phyloP scores from a whole-genome alignment of 176 grass and related monocot species.

The Avena eriantha region DNA sequence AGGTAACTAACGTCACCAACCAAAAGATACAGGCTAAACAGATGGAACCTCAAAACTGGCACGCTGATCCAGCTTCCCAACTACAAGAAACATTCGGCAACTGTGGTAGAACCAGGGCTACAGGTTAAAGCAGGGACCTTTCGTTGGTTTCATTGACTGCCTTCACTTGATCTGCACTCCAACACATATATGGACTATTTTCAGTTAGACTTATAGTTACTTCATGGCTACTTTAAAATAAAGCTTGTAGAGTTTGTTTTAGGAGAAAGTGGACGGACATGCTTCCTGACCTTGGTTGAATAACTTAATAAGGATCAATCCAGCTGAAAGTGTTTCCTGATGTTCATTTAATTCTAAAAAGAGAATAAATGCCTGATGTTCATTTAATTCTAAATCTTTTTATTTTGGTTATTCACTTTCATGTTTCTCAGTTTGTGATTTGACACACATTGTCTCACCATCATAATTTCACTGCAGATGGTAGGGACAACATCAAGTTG shows the following conservation, averaged over 20 bases:
- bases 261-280: not conserved
- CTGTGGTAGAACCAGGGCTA: not conserved
- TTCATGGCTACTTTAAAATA: not conserved
- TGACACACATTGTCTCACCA: not conserved
- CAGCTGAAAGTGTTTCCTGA: not conserved
- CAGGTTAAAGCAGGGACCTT: not conserved
- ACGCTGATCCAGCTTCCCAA: not conserved
- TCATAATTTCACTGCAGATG: conserved; percentile 26
- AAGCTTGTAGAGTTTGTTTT: not conserved
- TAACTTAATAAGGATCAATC: not conserved
- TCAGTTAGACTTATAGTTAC: not conserved
- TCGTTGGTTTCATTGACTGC: not conserved
- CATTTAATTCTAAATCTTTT: not conserved
- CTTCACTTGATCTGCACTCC: not conserved
- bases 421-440: not conserved
- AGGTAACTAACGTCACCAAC: not conserved
- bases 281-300: not conserved
- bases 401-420: not conserved
- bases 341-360: not conserved
- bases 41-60: not conserved
- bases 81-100: not conserved
- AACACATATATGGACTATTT: not conserved
- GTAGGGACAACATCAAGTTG: not conserved
- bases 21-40: not conserved
- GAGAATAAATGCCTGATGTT: not conserved